These are phyloP conservation scores for Magnusiomyces paraingens DNA, from an alignment of 1,139 yeast genomes.

Conservation along the genomic window DNA sequence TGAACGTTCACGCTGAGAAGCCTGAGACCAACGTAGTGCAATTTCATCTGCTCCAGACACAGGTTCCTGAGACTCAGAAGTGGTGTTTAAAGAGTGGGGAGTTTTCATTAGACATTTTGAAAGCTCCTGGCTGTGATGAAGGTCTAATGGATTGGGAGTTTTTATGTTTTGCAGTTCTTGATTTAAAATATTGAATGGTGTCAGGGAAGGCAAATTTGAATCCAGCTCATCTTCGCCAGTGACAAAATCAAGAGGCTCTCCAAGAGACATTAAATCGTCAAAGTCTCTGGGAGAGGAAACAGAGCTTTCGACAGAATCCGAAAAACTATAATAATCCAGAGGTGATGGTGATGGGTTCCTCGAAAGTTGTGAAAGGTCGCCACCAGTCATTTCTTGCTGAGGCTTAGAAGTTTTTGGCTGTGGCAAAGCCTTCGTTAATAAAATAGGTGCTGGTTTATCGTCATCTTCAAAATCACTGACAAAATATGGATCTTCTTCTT, in stretches of 20 bases:
- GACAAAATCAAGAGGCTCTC: neutral
- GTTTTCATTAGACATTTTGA: neutral
- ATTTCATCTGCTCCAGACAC: neutral
- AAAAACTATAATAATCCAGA: neutral
- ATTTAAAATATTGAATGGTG: neutral
- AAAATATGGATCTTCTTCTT: neutral
- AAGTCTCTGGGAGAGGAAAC: constrained; percentile 6
- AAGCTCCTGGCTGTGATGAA: neutral
- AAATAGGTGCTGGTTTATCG: neutral
- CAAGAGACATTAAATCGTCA: neutral
- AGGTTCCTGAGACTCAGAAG: neutral
- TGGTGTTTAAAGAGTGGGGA: neutral
- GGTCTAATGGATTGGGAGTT: neutral
- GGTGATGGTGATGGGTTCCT: too few relatives aligned
- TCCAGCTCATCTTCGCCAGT: neutral
- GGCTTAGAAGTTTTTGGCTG: too few relatives aligned
- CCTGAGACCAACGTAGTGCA: constrained; percentile 24
- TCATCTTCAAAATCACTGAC: constrained; percentile 11
- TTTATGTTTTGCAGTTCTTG: neutral
- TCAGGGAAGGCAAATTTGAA: neutral
- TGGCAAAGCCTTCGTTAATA: too few relatives aligned
- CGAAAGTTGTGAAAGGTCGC: too few relatives aligned
- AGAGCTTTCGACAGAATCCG: neutral
- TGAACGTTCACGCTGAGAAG: constrained; percentile 25
- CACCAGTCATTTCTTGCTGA: too few relatives aligned